These are phyloP conservation scores for Myotisia sp. DNA, from an alignment of 2,329 filamentous ascomycete genomes.

Conservation along the genomic window DNA sequence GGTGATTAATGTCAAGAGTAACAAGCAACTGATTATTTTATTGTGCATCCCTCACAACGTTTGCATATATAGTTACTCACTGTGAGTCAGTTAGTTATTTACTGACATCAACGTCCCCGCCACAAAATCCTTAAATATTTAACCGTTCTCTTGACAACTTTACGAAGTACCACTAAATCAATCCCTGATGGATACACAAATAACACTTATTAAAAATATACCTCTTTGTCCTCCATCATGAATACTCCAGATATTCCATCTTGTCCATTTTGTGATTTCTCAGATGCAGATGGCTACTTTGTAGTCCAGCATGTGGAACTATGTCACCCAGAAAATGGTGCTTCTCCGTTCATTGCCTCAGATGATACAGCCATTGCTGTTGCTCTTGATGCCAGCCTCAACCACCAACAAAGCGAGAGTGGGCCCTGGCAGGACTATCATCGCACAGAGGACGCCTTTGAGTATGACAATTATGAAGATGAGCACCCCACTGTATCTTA, in stretches of 20 bases:
- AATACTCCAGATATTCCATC: constrained; percentile 5
- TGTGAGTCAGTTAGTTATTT: not conserved
- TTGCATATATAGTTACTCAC: too few relatives aligned
- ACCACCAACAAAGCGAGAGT: constrained; percentile 10
- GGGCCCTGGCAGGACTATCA: not conserved
- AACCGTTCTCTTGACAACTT: not conserved
- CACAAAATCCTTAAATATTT: not conserved
- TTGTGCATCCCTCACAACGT: too few relatives aligned
- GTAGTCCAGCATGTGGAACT: constrained; percentile 32
- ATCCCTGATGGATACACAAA: not conserved
- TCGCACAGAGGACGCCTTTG: not conserved
- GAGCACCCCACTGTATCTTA: constrained; percentile 21
- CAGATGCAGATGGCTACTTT: constrained; percentile 25
- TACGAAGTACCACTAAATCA: not conserved
- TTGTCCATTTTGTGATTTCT: constrained; percentile 35
- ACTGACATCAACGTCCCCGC: not conserved
- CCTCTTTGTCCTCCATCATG: not conserved
- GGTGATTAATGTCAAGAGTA: too few relatives aligned
- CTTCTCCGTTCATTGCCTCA: constrained; percentile 16
- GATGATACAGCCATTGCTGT: constrained; percentile 12
- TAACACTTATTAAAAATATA: too few relatives aligned
- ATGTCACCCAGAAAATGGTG: constrained; percentile 29
- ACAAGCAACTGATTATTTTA: too few relatives aligned
- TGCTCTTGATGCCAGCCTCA: constrained; percentile 1
- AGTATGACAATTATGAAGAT: not conserved